These are phyloP conservation scores for Wickerhamomyces sp. DNA, from an alignment of 1,139 yeast species.

Conservation along the genomic window DNA sequence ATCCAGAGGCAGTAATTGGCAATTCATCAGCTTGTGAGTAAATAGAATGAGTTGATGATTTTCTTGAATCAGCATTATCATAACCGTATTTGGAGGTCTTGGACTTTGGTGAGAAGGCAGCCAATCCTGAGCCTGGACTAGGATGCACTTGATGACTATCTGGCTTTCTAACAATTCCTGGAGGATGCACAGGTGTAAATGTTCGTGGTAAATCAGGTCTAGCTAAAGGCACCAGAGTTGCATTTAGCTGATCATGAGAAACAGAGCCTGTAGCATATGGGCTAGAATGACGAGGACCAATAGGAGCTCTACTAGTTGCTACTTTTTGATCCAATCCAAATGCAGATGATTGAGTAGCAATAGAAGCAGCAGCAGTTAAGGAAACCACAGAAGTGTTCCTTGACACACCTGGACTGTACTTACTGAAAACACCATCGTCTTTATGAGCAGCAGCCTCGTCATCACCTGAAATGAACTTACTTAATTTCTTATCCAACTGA, in stretches of 20 bases:
- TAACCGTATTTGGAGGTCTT: constrained; percentile 29
- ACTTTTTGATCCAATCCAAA: constrained; percentile 9
- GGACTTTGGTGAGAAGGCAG: constrained; percentile 10
- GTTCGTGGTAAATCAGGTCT: constrained; percentile 1
- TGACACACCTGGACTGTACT: constrained; percentile 63
- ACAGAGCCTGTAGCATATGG: constrained; percentile 5
- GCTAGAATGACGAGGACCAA: constrained; percentile 2
- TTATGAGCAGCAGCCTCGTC: constrained; percentile 50
- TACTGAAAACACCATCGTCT: constrained; percentile 64
- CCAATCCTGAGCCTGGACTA: background rate
- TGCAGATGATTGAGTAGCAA: constrained; percentile 18
- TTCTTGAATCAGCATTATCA: constrained; percentile 18
- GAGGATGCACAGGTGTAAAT: background rate
- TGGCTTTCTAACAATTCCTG: constrained; percentile 1
- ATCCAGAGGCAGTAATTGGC: background rate
- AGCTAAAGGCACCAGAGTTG: background rate
- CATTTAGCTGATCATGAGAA: background rate
- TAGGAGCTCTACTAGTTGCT: constrained; percentile 2
- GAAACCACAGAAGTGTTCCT: constrained; percentile 44
- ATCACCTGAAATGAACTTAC: constrained; percentile 89
- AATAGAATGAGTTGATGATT: constrained; percentile 18
- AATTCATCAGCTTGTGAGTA: constrained; percentile 8
- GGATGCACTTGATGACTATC: background rate
- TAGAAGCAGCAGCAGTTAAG: constrained; percentile 7
- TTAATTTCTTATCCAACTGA: constrained; percentile 71